Evolutionary conservation across 495 filamentous ascomycete species (phyloP).

Genomic region (Aspergillus taichungensis): DNA sequence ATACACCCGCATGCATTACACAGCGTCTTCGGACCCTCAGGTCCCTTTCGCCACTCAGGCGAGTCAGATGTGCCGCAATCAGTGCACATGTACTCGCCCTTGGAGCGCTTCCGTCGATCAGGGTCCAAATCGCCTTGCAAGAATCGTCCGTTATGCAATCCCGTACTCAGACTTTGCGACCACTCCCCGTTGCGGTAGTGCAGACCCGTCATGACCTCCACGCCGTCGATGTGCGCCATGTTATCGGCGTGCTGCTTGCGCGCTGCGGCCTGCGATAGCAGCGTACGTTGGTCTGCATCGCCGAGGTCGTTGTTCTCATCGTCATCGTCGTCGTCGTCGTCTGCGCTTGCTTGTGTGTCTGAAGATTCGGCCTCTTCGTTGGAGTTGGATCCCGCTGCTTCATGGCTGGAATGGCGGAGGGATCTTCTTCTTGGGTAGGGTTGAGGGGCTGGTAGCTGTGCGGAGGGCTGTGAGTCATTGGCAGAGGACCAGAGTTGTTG

Average conservation of each 20-base stretch:
- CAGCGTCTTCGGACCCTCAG: constrained; percentile 86
- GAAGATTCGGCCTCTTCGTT: constrained; percentile 26
- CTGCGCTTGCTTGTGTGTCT: constrained; percentile 32
- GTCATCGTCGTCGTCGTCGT: too few species aligned
- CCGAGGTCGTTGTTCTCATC: constrained; percentile 63
- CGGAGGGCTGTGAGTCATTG: constrained; percentile 2
- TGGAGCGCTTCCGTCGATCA: constrained; percentile 86
- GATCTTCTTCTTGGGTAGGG: background rate
- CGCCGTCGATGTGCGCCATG: constrained; percentile 69
- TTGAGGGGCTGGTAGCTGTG: background rate
- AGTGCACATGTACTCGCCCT: constrained; percentile 94
- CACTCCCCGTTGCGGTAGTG: constrained; percentile 84
- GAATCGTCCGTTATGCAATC: constrained; percentile 65
- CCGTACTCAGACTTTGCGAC: constrained; percentile 81
- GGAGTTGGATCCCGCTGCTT: background rate
- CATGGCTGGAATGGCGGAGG: background rate
- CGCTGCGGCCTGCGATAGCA: constrained; percentile 64
- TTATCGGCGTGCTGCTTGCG: constrained; percentile 71
- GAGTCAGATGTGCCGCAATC: constrained; percentile 93
- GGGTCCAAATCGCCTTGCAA: constrained; percentile 73
- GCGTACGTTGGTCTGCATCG: constrained; percentile 57
- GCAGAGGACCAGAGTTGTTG: background rate
- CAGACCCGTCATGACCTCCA: constrained; percentile 90
- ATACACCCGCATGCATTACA: constrained; percentile 92
- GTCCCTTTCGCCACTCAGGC: constrained; percentile 95